Evolutionary conservation across 495 filamentous ascomycete species (phyloP).

Genomic region (Penicillium tannophilum): DNA sequence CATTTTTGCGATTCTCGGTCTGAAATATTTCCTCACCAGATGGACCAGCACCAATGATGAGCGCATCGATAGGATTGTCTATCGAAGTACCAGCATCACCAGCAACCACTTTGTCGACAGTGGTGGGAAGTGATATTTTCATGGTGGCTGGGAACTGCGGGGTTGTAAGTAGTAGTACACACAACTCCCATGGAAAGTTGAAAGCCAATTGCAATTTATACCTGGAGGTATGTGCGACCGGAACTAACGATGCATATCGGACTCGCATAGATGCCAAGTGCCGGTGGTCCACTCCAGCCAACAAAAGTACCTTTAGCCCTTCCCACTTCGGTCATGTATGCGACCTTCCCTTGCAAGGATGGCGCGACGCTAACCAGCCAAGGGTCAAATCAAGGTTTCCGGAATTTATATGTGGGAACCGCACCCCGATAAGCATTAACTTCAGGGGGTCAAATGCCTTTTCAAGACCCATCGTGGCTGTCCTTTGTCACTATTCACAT

Average conservation of each 20-base stretch:
- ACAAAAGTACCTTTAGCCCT: neutral
- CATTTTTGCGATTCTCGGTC: neutral
- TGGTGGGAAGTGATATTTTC: neutral
- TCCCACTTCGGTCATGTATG: slow-evolving; percentile 1
- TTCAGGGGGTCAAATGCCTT: neutral
- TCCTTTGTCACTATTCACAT: neutral
- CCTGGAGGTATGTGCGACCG: no score
- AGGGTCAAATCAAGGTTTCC: neutral
- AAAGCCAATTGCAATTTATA: neutral
- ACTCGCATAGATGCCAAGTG: neutral
- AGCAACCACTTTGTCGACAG: slow-evolving; percentile 1
- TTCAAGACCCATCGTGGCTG: neutral
- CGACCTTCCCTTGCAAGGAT: slow-evolving; percentile 1
- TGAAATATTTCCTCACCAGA: neutral
- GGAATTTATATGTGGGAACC: neutral
- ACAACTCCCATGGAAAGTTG: neutral
- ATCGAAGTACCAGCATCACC: slow-evolving; percentile 3
- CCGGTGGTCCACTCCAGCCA: neutral
- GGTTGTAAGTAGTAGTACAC: neutral
- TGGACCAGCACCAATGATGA: slow-evolving; percentile 11
- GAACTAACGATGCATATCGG: no score
- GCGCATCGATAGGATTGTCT: slow-evolving; percentile 12
- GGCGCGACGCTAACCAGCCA: neutral
- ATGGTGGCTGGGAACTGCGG: neutral
- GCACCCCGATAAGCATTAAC: neutral